Conservation (phyloP, 2,329 filamentous ascomycete genomes). For the Domatiomyces globalis region DNA sequence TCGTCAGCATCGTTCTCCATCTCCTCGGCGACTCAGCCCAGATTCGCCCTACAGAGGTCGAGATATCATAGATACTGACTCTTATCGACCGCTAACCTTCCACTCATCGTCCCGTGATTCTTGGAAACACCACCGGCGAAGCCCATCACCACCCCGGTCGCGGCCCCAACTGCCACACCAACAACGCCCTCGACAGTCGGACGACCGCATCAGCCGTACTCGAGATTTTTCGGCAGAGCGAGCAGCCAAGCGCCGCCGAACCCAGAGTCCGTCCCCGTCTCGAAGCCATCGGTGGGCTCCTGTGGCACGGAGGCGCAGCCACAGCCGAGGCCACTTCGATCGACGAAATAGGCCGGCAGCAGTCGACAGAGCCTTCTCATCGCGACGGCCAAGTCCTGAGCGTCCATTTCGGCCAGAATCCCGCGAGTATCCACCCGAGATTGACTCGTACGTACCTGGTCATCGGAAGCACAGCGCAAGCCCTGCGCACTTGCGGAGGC, state of each 20-base stretch:
- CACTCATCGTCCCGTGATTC: conserved; percentile 8
- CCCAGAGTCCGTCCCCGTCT: conserved; percentile 15
- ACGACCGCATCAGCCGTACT: conserved; percentile 6
- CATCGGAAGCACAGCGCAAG: conserved; percentile 20
- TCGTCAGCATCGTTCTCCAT: conserved; percentile 9
- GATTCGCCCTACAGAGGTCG: conserved; percentile 5
- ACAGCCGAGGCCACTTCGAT: conserved; percentile 25
- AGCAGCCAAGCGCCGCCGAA: conserved; percentile 16
- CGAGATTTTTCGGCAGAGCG: conserved; percentile 12
- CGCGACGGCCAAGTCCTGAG: conserved; percentile 22
- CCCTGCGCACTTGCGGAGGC: conserved; percentile 23
- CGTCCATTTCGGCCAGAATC: conserved; percentile 22
- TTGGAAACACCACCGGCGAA: conserved; percentile 10
- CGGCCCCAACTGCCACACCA: conserved; percentile 4
- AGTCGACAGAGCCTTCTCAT: conserved; percentile 16
- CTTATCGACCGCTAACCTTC: conserved; percentile 6
- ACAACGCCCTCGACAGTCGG: conserved; percentile 4
- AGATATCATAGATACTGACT: conserved; percentile 3
- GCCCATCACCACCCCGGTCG: conserved; percentile 12
- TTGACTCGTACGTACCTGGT: conserved; percentile 18
- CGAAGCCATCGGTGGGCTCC: conserved; percentile 9
- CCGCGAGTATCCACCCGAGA: conserved; percentile 13
- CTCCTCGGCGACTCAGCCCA: conserved; percentile 6
- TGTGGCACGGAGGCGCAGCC: conserved; percentile 23
- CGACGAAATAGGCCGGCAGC: conserved; percentile 23